A percentile compares a stretch with the other conserved stretches of the same genome.
These are phyloP conservation scores for Trichophyton mentagrophytes DNA, from an alignment of 2,329 filamentous ascomycete species.

Conservation along the genomic window DNA sequence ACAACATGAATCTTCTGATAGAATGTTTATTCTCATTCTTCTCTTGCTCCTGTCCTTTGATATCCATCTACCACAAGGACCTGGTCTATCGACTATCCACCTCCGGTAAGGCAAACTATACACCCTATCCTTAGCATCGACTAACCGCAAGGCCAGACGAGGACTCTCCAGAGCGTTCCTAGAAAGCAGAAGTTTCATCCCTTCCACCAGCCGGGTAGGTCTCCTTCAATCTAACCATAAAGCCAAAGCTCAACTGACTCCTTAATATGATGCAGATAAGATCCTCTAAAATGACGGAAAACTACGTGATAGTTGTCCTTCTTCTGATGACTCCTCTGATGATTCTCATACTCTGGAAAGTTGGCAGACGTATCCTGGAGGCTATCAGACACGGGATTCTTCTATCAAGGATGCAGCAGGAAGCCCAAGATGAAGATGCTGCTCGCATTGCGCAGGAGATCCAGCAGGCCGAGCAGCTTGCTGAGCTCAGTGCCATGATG, in stretches of 20 bases:
- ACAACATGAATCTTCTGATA: background rate
- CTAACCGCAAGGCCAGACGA: background rate
- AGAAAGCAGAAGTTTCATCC: background rate
- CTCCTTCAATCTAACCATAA: background rate
- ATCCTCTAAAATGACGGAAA: constrained; percentile 14
- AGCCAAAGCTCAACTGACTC: background rate
- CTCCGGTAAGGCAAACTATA: background rate
- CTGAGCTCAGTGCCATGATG: background rate
- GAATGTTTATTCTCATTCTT: background rate
- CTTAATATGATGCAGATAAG: background rate
- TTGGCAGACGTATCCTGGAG: constrained; percentile 13
- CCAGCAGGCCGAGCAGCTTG: constrained; percentile 1
- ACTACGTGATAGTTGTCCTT: constrained; percentile 17
- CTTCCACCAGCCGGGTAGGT: background rate
- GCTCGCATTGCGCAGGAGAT: constrained; percentile 1
- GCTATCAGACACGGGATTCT: constrained; percentile 5
- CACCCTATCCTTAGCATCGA: background rate
- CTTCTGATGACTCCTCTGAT: constrained; percentile 17
- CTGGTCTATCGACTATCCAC: background rate
- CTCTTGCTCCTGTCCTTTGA: background rate
- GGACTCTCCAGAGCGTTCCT: background rate
- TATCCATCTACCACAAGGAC: too few species aligned
- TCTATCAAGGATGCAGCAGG: constrained; percentile 13
- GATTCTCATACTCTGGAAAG: constrained; percentile 15
- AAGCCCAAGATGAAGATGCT: constrained; percentile 15